Conservation (phyloP, 148 eudicot genomes). For the Silene uniflora region DNA sequence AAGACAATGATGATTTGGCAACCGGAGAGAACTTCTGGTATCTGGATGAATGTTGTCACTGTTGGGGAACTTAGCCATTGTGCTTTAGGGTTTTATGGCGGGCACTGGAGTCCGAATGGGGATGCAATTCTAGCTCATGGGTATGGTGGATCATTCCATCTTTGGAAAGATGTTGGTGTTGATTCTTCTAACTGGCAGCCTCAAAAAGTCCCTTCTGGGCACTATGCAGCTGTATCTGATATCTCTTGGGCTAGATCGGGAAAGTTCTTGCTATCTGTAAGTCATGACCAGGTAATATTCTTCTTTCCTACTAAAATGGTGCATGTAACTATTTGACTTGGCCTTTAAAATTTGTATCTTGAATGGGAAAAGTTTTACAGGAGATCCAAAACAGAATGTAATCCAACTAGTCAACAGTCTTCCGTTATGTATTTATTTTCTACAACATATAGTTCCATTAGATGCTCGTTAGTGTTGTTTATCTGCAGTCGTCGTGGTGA, state of each 20-base stretch:
- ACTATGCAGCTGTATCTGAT: slow-evolving; percentile 72
- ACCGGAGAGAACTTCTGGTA: slow-evolving; percentile 87
- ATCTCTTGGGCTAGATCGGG: slow-evolving; percentile 78
- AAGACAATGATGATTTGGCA: slow-evolving; percentile 99
- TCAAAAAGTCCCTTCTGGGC: slow-evolving; percentile 92
- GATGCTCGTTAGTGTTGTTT: not conserved
- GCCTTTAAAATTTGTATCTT: not conserved
- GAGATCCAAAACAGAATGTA: not conserved
- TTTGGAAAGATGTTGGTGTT: slow-evolving; percentile 78
- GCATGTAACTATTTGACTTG: not conserved
- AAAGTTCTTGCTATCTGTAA: slow-evolving; percentile 76
- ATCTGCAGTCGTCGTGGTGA: not conserved
- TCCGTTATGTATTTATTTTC: not conserved
- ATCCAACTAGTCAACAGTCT: not conserved
- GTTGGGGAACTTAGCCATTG: slow-evolving; percentile 97
- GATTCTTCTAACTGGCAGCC: slow-evolving; percentile 79
- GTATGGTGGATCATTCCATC: slow-evolving; percentile 97
- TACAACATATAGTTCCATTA: not conserved
- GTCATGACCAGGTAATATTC: slow-evolving; percentile 86
- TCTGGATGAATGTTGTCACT: slow-evolving; percentile 97
- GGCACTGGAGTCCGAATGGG: slow-evolving; percentile 82
- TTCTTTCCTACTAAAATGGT: not conserved
- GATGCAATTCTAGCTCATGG: slow-evolving; percentile 91
- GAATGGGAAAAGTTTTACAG: not conserved
- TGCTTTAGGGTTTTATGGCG: slow-evolving; percentile 97